These are phyloP conservation scores for Zygosaccharomyces bisporus DNA, from an alignment of 805 yeast species.

Conservation along the genomic window DNA sequence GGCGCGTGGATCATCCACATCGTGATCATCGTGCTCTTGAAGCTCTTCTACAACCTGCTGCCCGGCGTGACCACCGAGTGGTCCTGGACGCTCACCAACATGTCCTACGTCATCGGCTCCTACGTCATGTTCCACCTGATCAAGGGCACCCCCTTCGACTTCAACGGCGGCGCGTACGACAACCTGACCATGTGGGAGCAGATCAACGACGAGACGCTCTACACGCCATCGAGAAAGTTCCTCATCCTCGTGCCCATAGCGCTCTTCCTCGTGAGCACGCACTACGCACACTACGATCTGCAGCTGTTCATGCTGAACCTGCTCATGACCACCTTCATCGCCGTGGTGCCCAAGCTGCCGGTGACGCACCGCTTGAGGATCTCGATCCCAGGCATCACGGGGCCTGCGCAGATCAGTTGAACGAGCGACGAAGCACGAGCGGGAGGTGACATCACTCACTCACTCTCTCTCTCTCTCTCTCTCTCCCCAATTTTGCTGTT, in stretches of 20 bases:
- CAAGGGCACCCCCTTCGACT: conserved; percentile 96
- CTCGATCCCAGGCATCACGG: conserved; percentile 47
- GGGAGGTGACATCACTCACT: too few relatives aligned
- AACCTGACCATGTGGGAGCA: conserved; percentile 99
- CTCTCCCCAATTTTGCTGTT: background rate
- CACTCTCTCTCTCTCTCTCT: too few relatives aligned
- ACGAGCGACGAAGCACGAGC: background rate
- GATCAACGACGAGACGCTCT: conserved; percentile 89
- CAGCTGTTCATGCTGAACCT: conserved; percentile 75
- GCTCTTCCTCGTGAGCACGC: conserved; percentile 81
- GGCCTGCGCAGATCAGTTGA: conserved; percentile 36
- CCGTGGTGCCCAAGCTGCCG: conserved; percentile 90
- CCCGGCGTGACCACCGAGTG: conserved; percentile 79
- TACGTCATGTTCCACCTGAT: conserved; percentile 95
- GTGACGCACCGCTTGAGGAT: conserved; percentile 74
- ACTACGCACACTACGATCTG: conserved; percentile 81
- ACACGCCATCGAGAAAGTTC: conserved; percentile 94
- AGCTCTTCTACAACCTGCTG: conserved; percentile 70
- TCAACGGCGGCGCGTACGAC: conserved; percentile 94
- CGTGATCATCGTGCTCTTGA: conserved; percentile 70
- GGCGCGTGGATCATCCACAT: conserved; percentile 96
- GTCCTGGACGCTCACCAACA: conserved; percentile 91
- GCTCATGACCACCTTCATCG: conserved; percentile 68
- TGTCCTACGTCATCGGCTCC: conserved; percentile 84
- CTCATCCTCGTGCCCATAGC: conserved; percentile 89